Percentiles rank a stretch among this genome's conserved stretches.
These are phyloP conservation scores for Polyporus arcularius DNA, from an alignment of 768 basidiomycete species.

Conservation along the genomic window DNA sequence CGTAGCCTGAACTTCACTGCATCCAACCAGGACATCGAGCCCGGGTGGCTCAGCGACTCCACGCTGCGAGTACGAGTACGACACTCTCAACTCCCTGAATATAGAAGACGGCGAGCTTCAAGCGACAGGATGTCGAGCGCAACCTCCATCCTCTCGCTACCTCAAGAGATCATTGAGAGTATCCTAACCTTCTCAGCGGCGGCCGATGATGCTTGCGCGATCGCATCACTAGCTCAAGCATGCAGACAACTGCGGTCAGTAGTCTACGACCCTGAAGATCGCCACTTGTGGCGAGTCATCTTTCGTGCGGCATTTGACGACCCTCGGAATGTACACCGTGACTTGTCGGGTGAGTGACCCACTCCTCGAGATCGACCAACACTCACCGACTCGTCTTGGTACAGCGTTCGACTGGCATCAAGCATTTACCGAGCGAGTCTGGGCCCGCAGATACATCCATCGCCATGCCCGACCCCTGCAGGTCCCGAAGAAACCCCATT, in stretches of 20 bases:
- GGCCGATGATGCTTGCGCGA: constrained; percentile 18
- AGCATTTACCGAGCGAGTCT: not conserved
- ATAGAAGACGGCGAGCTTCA: no score
- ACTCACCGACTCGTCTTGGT: not conserved
- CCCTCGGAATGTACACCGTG: constrained; percentile 16
- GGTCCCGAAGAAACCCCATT: not conserved
- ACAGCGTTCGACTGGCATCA: not conserved
- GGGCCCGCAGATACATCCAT: not conserved
- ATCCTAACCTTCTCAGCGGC: constrained; percentile 33
- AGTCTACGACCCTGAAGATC: constrained; percentile 32
- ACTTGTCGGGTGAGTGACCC: not conserved
- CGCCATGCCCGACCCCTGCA: not conserved
- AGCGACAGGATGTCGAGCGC: not conserved
- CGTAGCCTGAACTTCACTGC: no score
- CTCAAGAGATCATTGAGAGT: constrained; percentile 38
- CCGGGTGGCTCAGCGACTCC: no score
- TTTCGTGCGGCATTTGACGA: constrained; percentile 40
- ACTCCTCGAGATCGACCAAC: not conserved
- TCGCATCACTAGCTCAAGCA: constrained; percentile 35
- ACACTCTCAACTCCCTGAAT: no score
- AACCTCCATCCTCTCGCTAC: constrained; percentile 15
- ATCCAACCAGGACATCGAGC: no score
- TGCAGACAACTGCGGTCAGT: constrained; percentile 31
- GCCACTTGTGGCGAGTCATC: constrained; percentile 38
- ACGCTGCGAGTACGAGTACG: no score